Conservation (phyloP, 2,329 filamentous ascomycete species). For the Phialophora tarda region DNA sequence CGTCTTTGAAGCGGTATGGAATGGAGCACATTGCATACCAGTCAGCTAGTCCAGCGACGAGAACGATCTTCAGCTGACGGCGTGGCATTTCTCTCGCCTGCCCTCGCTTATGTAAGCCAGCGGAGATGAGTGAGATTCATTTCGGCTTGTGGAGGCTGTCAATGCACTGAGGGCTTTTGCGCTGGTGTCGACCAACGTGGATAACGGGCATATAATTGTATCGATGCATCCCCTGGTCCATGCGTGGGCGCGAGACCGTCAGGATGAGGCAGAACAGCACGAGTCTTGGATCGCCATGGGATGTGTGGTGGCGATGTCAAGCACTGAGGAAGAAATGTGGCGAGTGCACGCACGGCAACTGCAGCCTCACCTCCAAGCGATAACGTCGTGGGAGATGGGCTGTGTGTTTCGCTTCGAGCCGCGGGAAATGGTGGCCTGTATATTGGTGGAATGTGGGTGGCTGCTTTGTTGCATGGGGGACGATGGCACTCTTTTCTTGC, state of each 20-base stretch:
- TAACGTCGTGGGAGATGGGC: slow-evolving; percentile 22
- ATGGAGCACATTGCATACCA: slow-evolving; percentile 18
- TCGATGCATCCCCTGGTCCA: slow-evolving; percentile 48
- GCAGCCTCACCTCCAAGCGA: slow-evolving; percentile 32
- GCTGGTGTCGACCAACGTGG: slow-evolving; percentile 36
- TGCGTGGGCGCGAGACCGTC: slow-evolving; percentile 45
- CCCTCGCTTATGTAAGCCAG: slow-evolving; percentile 34
- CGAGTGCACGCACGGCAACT: slow-evolving; percentile 19
- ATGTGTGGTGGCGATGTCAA: slow-evolving; percentile 32
- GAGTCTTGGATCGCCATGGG: slow-evolving; percentile 37
- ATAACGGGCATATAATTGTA: slow-evolving; percentile 31
- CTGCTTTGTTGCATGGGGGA: slow-evolving; percentile 5
- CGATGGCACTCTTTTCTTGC: slow-evolving; percentile 7
- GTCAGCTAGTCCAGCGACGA: slow-evolving; percentile 3
- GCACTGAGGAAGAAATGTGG: slow-evolving; percentile 17
- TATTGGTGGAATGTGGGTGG: slow-evolving; percentile 25
- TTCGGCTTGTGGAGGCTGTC: slow-evolving; percentile 41
- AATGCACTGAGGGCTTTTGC: slow-evolving; percentile 43
- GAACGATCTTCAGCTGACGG: slow-evolving; percentile 18
- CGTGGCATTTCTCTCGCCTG: slow-evolving; percentile 36
- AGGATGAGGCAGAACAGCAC: slow-evolving; percentile 34
- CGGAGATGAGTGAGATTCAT: slow-evolving; percentile 41
- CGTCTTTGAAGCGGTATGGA: slow-evolving; percentile 44
- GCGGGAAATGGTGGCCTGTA: slow-evolving; percentile 3
- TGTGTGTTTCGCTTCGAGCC: slow-evolving; percentile 13